phyloP scores from a whole-genome alignment of 1,284 basidiomycete species.

The Ustilago bromivora region DNA sequence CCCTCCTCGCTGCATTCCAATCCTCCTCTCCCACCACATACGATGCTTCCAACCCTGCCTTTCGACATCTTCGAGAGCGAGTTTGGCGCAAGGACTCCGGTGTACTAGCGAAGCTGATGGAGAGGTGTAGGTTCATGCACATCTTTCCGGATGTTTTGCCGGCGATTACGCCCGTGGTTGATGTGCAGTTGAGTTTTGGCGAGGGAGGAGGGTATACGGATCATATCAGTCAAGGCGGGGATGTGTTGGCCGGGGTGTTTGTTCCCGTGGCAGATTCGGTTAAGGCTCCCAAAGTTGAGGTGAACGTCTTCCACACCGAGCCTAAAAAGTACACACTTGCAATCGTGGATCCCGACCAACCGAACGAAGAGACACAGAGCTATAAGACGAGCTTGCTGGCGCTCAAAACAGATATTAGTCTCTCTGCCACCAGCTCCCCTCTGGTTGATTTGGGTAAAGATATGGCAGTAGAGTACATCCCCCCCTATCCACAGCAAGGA shows the following conservation, averaged over 20 bases:
- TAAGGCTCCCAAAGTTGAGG: constrained; percentile 76
- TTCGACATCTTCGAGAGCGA: constrained; percentile 84
- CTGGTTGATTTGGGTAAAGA: constrained; percentile 74
- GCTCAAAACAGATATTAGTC: constrained; percentile 76
- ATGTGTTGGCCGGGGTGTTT: constrained; percentile 78
- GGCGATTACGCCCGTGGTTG: constrained; percentile 78
- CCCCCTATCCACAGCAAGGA: constrained; percentile 87
- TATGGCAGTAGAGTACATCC: constrained; percentile 78
- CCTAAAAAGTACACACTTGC: constrained; percentile 86
- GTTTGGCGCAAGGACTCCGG: constrained; percentile 76
- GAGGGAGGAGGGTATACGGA: constrained; percentile 67
- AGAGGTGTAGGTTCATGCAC: constrained; percentile 87
- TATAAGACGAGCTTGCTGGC: constrained; percentile 86
- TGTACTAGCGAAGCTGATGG: constrained; percentile 76
- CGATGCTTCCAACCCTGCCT: constrained; percentile 74
- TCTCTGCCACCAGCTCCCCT: constrained; percentile 21
- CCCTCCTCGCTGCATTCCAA: constrained; percentile 80
- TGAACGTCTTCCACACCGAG: constrained; percentile 83
- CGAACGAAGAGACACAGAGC: constrained; percentile 76
- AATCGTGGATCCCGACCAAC: constrained; percentile 90
- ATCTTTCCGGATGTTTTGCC: constrained; percentile 89
- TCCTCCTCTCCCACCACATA: constrained; percentile 30
- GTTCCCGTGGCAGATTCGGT: constrained; percentile 73
- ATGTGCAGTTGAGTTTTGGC: constrained; percentile 77
- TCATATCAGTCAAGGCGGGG: constrained; percentile 70